Evolutionary conservation across 2,329 filamentous ascomycete species (phyloP).

Genomic region (Alternaria brassicicola): DNA sequence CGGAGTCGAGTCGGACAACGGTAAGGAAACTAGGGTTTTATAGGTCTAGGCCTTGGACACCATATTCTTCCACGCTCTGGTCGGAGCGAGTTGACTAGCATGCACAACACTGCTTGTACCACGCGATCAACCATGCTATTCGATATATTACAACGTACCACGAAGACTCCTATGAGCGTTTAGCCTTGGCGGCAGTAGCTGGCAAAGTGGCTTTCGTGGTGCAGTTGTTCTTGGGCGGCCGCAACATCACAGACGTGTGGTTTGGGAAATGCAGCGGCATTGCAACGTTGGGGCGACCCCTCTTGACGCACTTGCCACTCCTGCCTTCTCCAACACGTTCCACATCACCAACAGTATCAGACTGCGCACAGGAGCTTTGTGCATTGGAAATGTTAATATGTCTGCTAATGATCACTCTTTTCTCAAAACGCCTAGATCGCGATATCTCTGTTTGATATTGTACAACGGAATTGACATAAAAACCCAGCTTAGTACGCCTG

Average conservation of each 20-base stretch:
- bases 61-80: not conserved
- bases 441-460: not conserved
- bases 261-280: no score
- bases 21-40: not conserved
- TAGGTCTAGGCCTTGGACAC: not conserved
- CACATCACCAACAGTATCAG: not conserved
- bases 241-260: no score
- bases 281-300: no score
- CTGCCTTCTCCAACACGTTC: not conserved
- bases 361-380: not conserved
- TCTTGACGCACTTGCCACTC: no score
- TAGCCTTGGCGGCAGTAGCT: not conserved
- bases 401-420: not conserved
- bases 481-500: not conserved
- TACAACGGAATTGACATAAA: not conserved
- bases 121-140: not conserved
- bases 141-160: not conserved
- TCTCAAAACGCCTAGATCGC: not conserved
- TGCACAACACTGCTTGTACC: not conserved
- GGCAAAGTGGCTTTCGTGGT: no score
- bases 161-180: not conserved
- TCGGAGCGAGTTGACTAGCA: not conserved
- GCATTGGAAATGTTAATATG: not conserved
- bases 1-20: not conserved
- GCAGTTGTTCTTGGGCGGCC: no score